These are phyloP conservation scores for Globisporangium spinosum DNA, from an alignment of 352 stramenopile species.

Conservation along the genomic window DNA sequence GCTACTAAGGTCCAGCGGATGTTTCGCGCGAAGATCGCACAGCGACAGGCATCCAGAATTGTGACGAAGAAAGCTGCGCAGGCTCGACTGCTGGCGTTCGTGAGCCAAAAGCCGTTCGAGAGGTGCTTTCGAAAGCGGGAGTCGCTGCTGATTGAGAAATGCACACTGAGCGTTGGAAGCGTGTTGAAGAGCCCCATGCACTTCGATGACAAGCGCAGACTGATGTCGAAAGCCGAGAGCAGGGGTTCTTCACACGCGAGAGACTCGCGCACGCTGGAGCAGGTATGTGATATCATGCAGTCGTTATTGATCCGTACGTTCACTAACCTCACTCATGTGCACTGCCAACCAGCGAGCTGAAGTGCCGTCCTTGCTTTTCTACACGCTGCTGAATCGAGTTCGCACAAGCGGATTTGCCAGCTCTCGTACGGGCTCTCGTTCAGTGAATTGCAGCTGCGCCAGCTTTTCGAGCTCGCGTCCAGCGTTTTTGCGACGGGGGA, in stretches of 20 bases:
- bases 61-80: conserved; percentile 53
- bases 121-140: conserved; percentile 64
- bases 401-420: conserved; percentile 59
- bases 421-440: conserved; percentile 46
- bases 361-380: conserved; percentile 68
- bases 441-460: conserved; percentile 41
- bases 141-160: conserved; percentile 41
- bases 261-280: conserved; percentile 39
- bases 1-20: conserved; percentile 45
- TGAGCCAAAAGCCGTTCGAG: conserved; percentile 52
- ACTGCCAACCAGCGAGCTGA: conserved; percentile 32
- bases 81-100: conserved; percentile 35
- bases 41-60: conserved; percentile 33
- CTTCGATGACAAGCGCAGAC: conserved; percentile 19
- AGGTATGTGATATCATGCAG: conserved; percentile 30
- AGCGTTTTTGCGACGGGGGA: conserved; percentile 56
- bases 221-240: conserved; percentile 14
- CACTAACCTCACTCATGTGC: not conserved
- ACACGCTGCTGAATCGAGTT: conserved; percentile 65
- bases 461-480: conserved; percentile 52
- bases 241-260: conserved; percentile 4
- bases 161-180: conserved; percentile 36
- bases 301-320: not conserved
- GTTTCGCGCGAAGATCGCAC: conserved; percentile 40
- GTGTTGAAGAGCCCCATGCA: conserved; percentile 15